Evolutionary conservation across 805 yeast genomes (phyloP), one percentile per base, ranked within the genome.

Genomic region (Blastobotrys attinorum): DNA sequence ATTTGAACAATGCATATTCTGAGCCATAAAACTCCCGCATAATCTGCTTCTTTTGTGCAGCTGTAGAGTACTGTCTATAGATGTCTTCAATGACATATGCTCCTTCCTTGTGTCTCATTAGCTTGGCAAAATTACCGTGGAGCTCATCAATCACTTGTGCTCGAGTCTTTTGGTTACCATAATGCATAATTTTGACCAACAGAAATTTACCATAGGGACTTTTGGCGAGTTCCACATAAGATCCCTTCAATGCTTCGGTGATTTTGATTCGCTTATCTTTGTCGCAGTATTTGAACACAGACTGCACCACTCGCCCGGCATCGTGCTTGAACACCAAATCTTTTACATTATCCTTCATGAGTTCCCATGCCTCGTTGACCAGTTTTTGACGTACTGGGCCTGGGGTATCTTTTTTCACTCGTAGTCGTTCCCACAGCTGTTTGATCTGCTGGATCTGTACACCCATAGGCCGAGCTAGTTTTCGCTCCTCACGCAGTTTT

Each of bases 81-180:
- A 86, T 71, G 71, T 90, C 98, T 66, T 90, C 97, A 52, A 89
- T 88, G 32, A 90, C 97, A 58, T 90, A 88, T 11, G 97, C 97
- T 66, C 97, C 98, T 72, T 90, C 97, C 68, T 84, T 82, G 67
- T 90, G 97, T 71, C 95, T 80, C 92, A 90, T 87, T 46, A 90
- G 71, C 65, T 87, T 90, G 62, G 96, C 75, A 57, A 86, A 76
- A 55, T 81, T 81, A 40, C 98, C 98, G 59, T 88, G 95, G 52
- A 90, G 72, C 66, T 88, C 96, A 58, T 81, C 74, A 45, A 89
- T 72, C 45, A 90, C 82, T 31, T 77, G 54, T 43, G 78, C 82
- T 56, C 96, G 75, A 1, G 89, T 78, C 23, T 81, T 80, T 59
- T 81, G 86, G 4, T 90, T 76, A 4, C 98, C 98, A 64, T 90